These are phyloP conservation scores for Rhinocladiella mackenziei DNA, from an alignment of 2,329 filamentous ascomycete genomes.

Conservation along the genomic window DNA sequence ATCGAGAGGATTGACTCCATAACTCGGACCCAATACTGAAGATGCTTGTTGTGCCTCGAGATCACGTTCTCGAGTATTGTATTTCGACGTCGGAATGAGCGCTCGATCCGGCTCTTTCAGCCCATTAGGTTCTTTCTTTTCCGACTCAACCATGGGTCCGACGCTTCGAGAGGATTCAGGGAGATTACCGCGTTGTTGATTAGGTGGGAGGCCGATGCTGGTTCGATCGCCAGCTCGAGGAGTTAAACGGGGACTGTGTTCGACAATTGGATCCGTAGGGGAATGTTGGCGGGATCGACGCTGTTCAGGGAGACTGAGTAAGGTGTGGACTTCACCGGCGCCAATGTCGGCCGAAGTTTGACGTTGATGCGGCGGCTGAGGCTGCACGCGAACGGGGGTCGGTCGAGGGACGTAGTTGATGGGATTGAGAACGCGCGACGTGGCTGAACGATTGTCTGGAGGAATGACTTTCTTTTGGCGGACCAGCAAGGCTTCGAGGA, in stretches of 20 bases:
- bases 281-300: slow-evolving; percentile 51
- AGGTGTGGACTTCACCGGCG: slow-evolving; percentile 47
- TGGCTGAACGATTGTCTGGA: slow-evolving; percentile 33
- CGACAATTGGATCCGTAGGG: slow-evolving; percentile 46
- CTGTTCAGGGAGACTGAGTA: slow-evolving; percentile 56
- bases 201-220: slow-evolving; percentile 50
- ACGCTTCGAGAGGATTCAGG: slow-evolving; percentile 8
- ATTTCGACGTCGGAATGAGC: slow-evolving; percentile 21
- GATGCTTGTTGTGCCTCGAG: slow-evolving; percentile 15
- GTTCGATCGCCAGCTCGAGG: slow-evolving; percentile 42
- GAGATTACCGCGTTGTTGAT: slow-evolving; percentile 39
- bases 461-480: slow-evolving; percentile 23
- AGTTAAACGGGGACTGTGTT: slow-evolving; percentile 38
- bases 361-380: slow-evolving; percentile 41
- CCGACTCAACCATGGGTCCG: slow-evolving; percentile 21
- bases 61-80: slow-evolving; percentile 15
- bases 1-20: slow-evolving; percentile 28
- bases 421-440: slow-evolving; percentile 58
- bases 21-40: slow-evolving; percentile 25
- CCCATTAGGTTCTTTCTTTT: slow-evolving; percentile 20
- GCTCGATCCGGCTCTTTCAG: slow-evolving; percentile 17
- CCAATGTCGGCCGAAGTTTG: no score
- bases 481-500: slow-evolving; percentile 28
- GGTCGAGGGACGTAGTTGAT: slow-evolving; percentile 57
- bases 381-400: slow-evolving; percentile 45